Percentiles rank a stretch among this genome's conserved stretches.
These are phyloP conservation scores for Allantophomopsis cytisporea DNA, from an alignment of 2,329 filamentous ascomycete species.

Conservation along the genomic window DNA sequence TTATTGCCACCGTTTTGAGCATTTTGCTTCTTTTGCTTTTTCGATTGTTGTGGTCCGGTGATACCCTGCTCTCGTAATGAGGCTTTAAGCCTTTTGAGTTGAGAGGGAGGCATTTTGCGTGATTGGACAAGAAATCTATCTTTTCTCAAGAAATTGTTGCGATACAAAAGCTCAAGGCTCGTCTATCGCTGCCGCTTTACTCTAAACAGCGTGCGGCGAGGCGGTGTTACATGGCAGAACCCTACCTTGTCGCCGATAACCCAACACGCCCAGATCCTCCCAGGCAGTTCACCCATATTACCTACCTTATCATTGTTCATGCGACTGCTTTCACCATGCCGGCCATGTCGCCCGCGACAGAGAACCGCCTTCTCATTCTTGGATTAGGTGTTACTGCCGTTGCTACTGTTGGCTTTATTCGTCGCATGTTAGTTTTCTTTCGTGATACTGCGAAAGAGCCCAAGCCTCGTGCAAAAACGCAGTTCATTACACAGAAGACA, in stretches of 20 bases:
- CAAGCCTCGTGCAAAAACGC: slow-evolving; percentile 48
- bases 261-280: too few species aligned
- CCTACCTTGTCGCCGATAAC: too few species aligned
- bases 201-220: background rate
- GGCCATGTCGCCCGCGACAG: slow-evolving; percentile 12
- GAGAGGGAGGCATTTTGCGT: slow-evolving; percentile 73
- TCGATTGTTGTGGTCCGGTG: slow-evolving; percentile 82
- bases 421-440: slow-evolving; percentile 41
- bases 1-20: slow-evolving; percentile 49
- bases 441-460: slow-evolving; percentile 54
- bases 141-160: background rate
- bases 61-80: slow-evolving; percentile 84
- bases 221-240: background rate
- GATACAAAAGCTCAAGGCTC: slow-evolving; percentile 1
- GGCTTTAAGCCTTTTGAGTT: slow-evolving; percentile 89
- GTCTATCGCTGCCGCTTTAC: slow-evolving; percentile 9
- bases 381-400: slow-evolving; percentile 36
- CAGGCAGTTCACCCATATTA: too few species aligned
- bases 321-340: slow-evolving; percentile 9
- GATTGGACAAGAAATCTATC: background rate
- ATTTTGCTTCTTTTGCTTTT: slow-evolving; percentile 77
- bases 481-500: slow-evolving; percentile 63
- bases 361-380: slow-evolving; percentile 13
- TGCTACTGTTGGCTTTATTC: slow-evolving; percentile 41
- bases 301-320: too few species aligned